Base-by-base conservation (phyloP, 192 early-diverging fungal genomes). In the Podochytrium sp. region DNA sequence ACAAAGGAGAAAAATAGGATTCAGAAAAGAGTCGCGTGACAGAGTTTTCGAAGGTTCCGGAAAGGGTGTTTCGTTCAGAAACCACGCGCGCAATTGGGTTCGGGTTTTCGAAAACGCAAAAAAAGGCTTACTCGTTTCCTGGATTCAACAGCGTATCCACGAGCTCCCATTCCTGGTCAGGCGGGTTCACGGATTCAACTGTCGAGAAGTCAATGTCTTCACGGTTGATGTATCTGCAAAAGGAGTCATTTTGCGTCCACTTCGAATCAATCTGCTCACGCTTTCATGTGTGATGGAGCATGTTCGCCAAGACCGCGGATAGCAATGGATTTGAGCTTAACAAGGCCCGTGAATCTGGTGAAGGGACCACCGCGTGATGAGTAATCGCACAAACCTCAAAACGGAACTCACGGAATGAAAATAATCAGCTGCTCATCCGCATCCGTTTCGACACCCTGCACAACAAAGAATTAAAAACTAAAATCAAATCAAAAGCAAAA, bases 141-240 rank as follows among this genome's bases (percentile, higher is more conserved):
- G 2, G 65, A 38, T 72, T 61, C 39, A 65, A 33, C n/a, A 52
- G 38, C 38, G 79, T 84, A 51, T 84, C 82, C 3, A 92, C 85
- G 50, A 98, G 83, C 33, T 91, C 90, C 91, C 92, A 95, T 78
- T 91, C 87, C 81, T 98, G 96, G 7, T 91, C 89, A 3, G 91
- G 77, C n/a, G 55, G 62, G 29, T 51, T n/a, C 16, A 86, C 87
- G 23, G 80, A 78, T 3, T 93, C 91, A 3, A 90, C 91, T 16
- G 80, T 87, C 57, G 93, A 91, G 81, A 99, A 99, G 80, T 99
- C 96, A 62, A 99, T 66, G 74, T 93, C 91, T 20, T 95, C 94
- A 16, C 86, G 79, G 84, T 99, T 99, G 61, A 94, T 89, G 76
- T 91, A 95, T 23, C 92, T 93, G 74, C 42, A 42, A 29, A 68